Evolutionary conservation across 2,329 filamentous ascomycete genomes (phyloP).

Genomic region (Pseudocercospora cruenta): DNA sequence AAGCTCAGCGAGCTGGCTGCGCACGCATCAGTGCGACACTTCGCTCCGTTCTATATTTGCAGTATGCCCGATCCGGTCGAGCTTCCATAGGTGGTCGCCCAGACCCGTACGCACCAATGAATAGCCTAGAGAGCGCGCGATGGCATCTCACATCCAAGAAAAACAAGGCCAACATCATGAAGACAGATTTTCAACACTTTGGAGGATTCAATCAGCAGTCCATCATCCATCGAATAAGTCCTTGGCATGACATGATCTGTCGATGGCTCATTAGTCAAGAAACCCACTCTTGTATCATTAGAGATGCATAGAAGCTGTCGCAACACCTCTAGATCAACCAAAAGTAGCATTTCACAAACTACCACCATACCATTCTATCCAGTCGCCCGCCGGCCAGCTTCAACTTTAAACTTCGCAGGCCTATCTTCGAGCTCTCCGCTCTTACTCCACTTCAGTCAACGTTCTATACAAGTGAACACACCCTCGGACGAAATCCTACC

Average conservation of each 20-base stretch:
- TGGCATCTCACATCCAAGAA: background rate
- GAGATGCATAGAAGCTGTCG: background rate
- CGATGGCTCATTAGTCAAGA: background rate
- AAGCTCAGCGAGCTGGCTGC: background rate
- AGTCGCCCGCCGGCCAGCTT: slow-evolving; percentile 7
- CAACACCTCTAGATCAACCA: background rate
- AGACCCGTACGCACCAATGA: background rate
- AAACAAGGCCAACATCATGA: background rate
- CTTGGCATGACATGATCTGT: background rate
- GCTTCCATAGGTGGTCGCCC: background rate
- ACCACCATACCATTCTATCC: background rate
- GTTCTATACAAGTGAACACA: background rate
- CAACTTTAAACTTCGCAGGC: slow-evolving; percentile 6
- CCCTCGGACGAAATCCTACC: background rate
- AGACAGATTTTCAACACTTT: background rate
- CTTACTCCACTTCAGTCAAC: slow-evolving; percentile 4
- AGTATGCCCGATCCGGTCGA: background rate
- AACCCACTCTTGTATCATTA: background rate
- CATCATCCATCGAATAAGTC: background rate
- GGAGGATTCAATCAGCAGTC: background rate
- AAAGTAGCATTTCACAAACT: background rate
- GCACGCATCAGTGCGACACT: background rate
- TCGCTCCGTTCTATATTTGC: background rate
- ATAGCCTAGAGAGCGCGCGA: background rate
- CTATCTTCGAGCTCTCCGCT: slow-evolving; percentile 10